Percentiles rank a stretch among this genome's conserved stretches.
phyloP scores from a whole-genome alignment of 208 protist species.

The Zelonia costaricensis region DNA sequence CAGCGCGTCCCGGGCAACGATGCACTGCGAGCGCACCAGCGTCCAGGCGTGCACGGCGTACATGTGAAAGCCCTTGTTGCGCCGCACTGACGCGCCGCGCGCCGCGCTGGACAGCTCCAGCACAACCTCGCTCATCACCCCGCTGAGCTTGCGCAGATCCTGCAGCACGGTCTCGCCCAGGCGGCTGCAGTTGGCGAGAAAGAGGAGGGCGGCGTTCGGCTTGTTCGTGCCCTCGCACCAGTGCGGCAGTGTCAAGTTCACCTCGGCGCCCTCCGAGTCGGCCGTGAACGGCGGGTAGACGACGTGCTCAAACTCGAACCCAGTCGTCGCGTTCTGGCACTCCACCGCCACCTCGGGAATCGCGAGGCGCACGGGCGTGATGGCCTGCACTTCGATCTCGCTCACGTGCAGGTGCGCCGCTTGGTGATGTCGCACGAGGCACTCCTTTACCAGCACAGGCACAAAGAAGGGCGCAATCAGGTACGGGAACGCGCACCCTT shows the following conservation, averaged over 20 bases:
- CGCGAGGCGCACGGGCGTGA: slow-evolving; percentile 26
- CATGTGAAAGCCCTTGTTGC: slow-evolving; percentile 50
- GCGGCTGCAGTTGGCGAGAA: slow-evolving; percentile 38
- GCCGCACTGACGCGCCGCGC: slow-evolving; percentile 24
- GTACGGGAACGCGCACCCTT: slow-evolving; percentile 26
- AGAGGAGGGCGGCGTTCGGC: slow-evolving; percentile 28
- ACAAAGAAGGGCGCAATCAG: slow-evolving; percentile 25
- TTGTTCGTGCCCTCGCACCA: slow-evolving; percentile 28
- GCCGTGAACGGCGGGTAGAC: slow-evolving; percentile 24
- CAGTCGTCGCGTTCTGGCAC: slow-evolving; percentile 41
- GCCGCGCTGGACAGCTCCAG: slow-evolving; percentile 48
- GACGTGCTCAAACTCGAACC: slow-evolving; percentile 30
- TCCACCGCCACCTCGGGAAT: slow-evolving; percentile 23
- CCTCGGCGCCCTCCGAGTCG: slow-evolving; percentile 10
- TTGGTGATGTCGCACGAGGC: slow-evolving; percentile 15
- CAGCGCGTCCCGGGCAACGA: slow-evolving; percentile 31
- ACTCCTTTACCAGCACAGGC: slow-evolving; percentile 21
- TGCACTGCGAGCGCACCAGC: slow-evolving; percentile 21
- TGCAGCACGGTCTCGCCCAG: slow-evolving; percentile 27
- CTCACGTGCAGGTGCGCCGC: slow-evolving; percentile 19
- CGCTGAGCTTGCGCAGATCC: slow-evolving; percentile 18
- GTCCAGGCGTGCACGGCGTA: slow-evolving; percentile 32
- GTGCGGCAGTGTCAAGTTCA: slow-evolving; percentile 18
- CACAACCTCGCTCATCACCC: slow-evolving; percentile 22
- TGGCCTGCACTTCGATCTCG: slow-evolving; percentile 16